phyloP scores from a whole-genome alignment of 768 basidiomycete species.

The Fibroporia radiculosa region DNA sequence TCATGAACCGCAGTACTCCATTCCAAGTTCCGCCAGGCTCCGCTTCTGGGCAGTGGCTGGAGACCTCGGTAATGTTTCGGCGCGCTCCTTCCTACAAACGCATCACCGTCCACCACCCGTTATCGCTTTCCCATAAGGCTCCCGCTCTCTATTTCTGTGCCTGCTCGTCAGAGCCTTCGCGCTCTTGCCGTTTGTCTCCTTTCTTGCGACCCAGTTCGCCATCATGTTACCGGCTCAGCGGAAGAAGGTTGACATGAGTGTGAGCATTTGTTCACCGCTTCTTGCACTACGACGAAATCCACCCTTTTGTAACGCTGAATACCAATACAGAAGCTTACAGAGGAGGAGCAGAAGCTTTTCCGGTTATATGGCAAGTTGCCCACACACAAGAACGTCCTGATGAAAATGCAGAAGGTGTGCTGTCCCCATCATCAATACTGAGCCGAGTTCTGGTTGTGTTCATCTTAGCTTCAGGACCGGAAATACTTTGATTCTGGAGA shows the following conservation, averaged over 20 bases:
- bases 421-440: neutral
- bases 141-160: slow-evolving; percentile 1
- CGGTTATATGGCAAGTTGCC: slow-evolving; percentile 93
- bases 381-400: slow-evolving; percentile 85
- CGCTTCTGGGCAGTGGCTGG: slow-evolving; percentile 3
- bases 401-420: slow-evolving; percentile 90
- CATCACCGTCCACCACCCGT: slow-evolving; percentile 5
- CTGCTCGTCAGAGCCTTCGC: slow-evolving; percentile 11
- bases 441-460: neutral
- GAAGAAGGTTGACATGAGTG: slow-evolving; percentile 94
- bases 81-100: neutral
- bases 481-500: slow-evolving; percentile 99
- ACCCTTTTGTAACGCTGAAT: neutral
- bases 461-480: slow-evolving; percentile 60
- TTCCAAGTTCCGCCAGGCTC: slow-evolving; percentile 8
- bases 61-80: slow-evolving; percentile 1
- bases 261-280: slow-evolving; percentile 33
- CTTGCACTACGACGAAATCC: neutral
- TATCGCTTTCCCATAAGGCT: slow-evolving; percentile 9
- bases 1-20: neutral
- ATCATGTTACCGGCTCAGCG: slow-evolving; percentile 70
- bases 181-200: slow-evolving; percentile 6
- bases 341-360: slow-evolving; percentile 92
- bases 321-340: slow-evolving; percentile 56
- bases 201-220: slow-evolving; percentile 8